phyloP scores from a whole-genome alignment of 2,329 filamentous ascomycete species.

The Verruconis gallopava region DNA sequence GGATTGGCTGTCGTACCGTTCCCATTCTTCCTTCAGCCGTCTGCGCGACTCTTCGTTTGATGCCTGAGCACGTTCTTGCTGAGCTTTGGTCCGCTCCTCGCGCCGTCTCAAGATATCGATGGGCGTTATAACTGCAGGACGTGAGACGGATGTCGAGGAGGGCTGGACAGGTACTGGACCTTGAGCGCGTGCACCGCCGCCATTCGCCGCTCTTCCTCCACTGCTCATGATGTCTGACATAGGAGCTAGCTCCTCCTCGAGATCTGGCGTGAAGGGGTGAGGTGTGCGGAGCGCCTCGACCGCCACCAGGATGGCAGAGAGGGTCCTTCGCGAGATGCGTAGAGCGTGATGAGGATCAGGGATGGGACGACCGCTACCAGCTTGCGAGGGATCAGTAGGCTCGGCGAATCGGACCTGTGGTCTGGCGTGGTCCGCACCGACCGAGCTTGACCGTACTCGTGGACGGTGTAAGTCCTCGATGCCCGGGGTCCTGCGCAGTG shows the following conservation, averaged over 20 bases:
- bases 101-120: constrained; percentile 86
- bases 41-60: constrained; percentile 40
- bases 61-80: constrained; percentile 52
- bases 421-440: constrained; percentile 25
- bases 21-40: constrained; percentile 18
- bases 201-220: constrained; percentile 33
- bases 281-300: constrained; percentile 80
- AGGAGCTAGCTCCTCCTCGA: constrained; percentile 74
- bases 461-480: constrained; percentile 31
- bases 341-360: constrained; percentile 43
- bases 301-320: constrained; percentile 81
- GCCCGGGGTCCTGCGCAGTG: constrained; percentile 41
- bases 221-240: constrained; percentile 67
- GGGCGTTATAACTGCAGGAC: constrained; percentile 57
- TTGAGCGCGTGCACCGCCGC: constrained; percentile 38
- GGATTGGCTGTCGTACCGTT: no score
- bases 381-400: constrained; percentile 19
- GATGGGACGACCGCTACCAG: no score
- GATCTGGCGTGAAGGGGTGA: constrained; percentile 68
- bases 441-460: constrained; percentile 30
- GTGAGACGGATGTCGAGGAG: constrained; percentile 26
- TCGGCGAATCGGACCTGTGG: constrained; percentile 23
- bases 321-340: constrained; percentile 70
- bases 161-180: constrained; percentile 33
- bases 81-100: constrained; percentile 55